Percentiles rank a stretch among this genome's conserved stretches.
These are phyloP conservation scores for Gamsiella multidivaricata DNA, from an alignment of 192 early-diverging fungal genomes.

Conservation along the genomic window DNA sequence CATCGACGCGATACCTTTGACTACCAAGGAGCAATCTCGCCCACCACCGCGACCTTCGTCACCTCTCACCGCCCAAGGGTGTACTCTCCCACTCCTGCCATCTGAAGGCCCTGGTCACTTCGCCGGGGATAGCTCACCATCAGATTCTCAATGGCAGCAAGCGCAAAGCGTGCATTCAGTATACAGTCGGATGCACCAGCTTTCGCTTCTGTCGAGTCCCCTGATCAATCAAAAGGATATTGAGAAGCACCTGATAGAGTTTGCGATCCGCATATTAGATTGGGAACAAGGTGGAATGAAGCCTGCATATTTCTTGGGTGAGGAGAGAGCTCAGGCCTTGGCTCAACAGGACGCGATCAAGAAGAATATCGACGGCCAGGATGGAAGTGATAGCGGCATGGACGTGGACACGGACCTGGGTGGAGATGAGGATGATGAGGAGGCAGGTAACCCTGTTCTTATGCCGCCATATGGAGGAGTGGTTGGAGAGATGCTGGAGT, in stretches of 20 bases:
- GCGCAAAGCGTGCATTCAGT: conserved; percentile 17
- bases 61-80: conserved; percentile 18
- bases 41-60: background rate
- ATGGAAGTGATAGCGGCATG: background rate
- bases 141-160: conserved; percentile 13
- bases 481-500: conserved; percentile 27
- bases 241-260: conserved; percentile 26
- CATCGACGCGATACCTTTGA: conserved; percentile 29
- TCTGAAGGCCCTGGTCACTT: too few species aligned
- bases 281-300: conserved; percentile 50
- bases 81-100: background rate
- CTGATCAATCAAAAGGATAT: conserved; percentile 12
- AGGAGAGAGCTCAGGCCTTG: conserved; percentile 9
- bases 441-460: background rate
- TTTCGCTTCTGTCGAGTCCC: conserved; percentile 13
- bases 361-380: background rate
- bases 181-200: conserved; percentile 38
- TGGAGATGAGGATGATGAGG: background rate
- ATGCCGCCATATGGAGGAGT: conserved; percentile 32
- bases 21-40: conserved; percentile 9
- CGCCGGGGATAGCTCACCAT: background rate
- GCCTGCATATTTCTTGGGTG: conserved; percentile 25
- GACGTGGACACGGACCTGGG: background rate
- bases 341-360: background rate
- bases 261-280: conserved; percentile 49